These are phyloP conservation scores for Fonsecaea erecta DNA, from an alignment of 2,329 filamentous ascomycete genomes.

Conservation along the genomic window DNA sequence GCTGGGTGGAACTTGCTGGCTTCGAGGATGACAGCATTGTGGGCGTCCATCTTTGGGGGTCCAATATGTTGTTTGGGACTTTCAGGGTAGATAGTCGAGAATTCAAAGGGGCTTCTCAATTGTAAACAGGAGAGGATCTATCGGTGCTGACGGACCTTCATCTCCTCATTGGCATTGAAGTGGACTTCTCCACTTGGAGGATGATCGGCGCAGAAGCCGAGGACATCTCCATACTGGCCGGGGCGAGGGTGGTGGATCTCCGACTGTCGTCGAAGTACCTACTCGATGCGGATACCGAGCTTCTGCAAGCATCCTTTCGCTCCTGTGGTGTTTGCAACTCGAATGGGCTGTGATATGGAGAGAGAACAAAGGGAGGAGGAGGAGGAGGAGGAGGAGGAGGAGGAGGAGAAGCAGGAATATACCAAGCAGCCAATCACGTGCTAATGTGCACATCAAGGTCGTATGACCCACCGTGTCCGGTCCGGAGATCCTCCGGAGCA, in stretches of 20 bases:
- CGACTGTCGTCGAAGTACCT: background rate
- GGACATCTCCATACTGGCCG: conserved; percentile 13
- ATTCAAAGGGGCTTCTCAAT: background rate
- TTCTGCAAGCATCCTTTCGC: background rate
- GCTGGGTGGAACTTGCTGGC: conserved; percentile 29
- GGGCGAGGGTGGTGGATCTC: background rate
- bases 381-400: background rate
- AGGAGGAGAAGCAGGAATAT: background rate
- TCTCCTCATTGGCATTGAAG: background rate
- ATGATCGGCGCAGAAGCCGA: background rate
- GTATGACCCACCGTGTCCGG: background rate
- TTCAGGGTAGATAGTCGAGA: background rate
- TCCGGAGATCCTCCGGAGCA: background rate
- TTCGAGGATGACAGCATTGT: conserved; percentile 29
- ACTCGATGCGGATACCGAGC: background rate
- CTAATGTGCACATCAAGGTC: background rate
- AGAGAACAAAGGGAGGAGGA: background rate
- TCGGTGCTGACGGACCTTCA: background rate
- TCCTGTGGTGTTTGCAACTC: background rate
- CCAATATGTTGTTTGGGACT: background rate
- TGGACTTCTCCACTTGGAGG: conserved; percentile 20
- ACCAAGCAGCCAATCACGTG: background rate
- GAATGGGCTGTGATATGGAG: background rate
- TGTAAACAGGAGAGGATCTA: background rate
- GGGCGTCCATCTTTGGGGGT: conserved; percentile 15